Base-by-base conservation (phyloP, 305 asterid genomes). In the Fraxinus xanthoxyloides region DNA sequence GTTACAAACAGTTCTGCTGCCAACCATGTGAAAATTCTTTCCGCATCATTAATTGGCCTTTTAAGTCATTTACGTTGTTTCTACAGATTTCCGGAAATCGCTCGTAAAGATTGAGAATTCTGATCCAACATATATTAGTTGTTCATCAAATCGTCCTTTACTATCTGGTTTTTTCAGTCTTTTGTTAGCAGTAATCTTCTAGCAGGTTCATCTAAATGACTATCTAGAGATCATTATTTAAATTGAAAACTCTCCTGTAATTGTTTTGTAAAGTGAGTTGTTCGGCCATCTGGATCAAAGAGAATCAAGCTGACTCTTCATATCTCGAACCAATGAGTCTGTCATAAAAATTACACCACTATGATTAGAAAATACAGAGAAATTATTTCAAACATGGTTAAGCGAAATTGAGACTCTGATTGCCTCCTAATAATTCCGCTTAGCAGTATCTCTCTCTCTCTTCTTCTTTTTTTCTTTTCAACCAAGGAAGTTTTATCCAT, bases 291-390 rank as follows among this genome's bases (percentile, higher is more conserved):
- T 76, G 59, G 78, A 74, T 74, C 17, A 35, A 74, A 74, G 21
- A 74, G 12, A 38, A 61, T 75, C 24, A 24, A 61, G 59, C 8
- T 77, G 56, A 77, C 59, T 74, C 59, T 74, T 74, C 72, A 51
- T 80, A 59, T 32, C n/a, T 34, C 40, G 23, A 48, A 80, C 32
- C 51, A n/a, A 56, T 73, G 34, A 67, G 26, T 23, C 28, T 51
- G 21, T 17, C 74, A 24, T 28, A 72, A 23, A 10, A 24, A 46
- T 76, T 28, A 24, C 6, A 1, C 76, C 54, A 2, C 72, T 31
- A 31, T 46, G 83, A 65, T 67, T 79, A 34, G 81, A 34, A 84
- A 80, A 34, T 13, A 48, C 75, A 3, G 48, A 61, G n/a, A 38
- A 67, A 43, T 17, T 35, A 35, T 38, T 67, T 23, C 32, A 73